Conservation (phyloP, 2,329 filamentous ascomycete species). For the Niveomyces coronatus region DNA sequence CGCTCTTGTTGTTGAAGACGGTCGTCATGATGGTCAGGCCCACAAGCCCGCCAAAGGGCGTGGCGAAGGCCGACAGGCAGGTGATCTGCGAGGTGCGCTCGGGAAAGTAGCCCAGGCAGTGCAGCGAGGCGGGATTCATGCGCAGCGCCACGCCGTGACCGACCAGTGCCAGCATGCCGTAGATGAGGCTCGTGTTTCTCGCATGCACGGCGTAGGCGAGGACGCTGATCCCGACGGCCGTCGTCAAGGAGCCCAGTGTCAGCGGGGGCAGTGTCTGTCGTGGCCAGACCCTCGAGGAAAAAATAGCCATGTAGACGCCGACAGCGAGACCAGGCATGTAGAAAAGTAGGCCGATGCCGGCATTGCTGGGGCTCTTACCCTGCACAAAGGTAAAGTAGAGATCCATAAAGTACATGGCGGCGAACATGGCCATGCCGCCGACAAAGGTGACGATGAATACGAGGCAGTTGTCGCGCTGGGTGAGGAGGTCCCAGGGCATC, state of each 20-base stretch:
- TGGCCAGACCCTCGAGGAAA: conserved; percentile 50
- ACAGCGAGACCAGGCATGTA: conserved; percentile 34
- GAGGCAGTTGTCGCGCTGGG: conserved; percentile 47
- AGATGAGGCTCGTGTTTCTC: conserved; percentile 39
- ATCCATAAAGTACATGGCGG: conserved; percentile 54
- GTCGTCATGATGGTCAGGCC: conserved; percentile 57
- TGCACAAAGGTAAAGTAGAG: conserved; percentile 57
- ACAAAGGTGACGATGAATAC: conserved; percentile 51
- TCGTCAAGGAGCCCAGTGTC: conserved; percentile 43
- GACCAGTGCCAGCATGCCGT: conserved; percentile 55
- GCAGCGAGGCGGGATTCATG: conserved; percentile 53
- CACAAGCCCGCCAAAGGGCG: conserved; percentile 55
- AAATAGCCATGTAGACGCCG: conserved; percentile 48
- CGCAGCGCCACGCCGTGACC: conserved; percentile 53
- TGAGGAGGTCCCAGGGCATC: conserved; percentile 52
- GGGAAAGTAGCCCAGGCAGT: conserved; percentile 53
- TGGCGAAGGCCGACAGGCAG: conserved; percentile 47
- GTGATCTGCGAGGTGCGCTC: conserved; percentile 46
- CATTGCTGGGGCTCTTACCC: conserved; percentile 17
- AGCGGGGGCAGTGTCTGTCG: conserved; percentile 51
- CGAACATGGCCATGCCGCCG: conserved; percentile 45
- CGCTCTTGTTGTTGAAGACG: conserved; percentile 51
- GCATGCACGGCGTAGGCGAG: conserved; percentile 46
- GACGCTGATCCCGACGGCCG: conserved; percentile 47
- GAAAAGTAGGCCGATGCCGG: conserved; percentile 49